Percentiles rank a stretch among this genome's conserved stretches.
Evolutionary conservation across 495 filamentous ascomycete species (phyloP).

Genomic region (Sordaria brevicollis): DNA sequence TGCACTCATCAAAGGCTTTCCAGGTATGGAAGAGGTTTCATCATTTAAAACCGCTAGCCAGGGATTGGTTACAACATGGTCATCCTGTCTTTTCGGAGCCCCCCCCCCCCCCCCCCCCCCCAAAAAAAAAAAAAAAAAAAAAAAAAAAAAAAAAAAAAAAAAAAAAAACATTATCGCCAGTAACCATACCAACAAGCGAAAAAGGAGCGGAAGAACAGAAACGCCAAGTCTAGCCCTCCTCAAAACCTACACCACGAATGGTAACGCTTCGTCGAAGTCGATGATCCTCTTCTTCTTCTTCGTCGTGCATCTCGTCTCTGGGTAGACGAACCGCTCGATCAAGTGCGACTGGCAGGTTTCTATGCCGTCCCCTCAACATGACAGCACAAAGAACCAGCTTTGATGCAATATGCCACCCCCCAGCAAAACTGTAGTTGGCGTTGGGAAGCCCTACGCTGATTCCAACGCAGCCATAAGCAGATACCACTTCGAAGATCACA

Average conservation of each 20-base stretch:
- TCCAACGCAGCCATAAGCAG: constrained; percentile 78
- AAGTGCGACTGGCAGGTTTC: constrained; percentile 71
- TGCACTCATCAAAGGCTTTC: no score
- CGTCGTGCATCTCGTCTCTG: constrained; percentile 39
- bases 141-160: no score
- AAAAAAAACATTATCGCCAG: background rate
- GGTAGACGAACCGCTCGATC: constrained; percentile 71
- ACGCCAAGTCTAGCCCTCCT: background rate
- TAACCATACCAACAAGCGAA: background rate
- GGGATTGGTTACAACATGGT: no score
- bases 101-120: no score
- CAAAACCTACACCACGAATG: constrained; percentile 15
- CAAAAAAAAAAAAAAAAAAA: no score
- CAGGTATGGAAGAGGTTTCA: no score
- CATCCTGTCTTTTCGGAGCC: no score
- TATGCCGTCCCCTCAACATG: constrained; percentile 68
- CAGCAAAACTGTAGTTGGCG: constrained; percentile 60
- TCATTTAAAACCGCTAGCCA: no score
- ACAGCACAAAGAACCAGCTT: constrained; percentile 72
- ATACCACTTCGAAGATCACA: constrained; percentile 75
- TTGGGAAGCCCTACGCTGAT: constrained; percentile 63
- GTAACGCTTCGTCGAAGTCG: constrained; percentile 28
- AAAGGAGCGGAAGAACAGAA: background rate
- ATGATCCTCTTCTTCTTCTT: constrained; percentile 32
- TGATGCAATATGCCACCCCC: constrained; percentile 57